These are phyloP conservation scores for Penicillium sp. DNA, from an alignment of 2,329 filamentous ascomycete species.

Conservation along the genomic window DNA sequence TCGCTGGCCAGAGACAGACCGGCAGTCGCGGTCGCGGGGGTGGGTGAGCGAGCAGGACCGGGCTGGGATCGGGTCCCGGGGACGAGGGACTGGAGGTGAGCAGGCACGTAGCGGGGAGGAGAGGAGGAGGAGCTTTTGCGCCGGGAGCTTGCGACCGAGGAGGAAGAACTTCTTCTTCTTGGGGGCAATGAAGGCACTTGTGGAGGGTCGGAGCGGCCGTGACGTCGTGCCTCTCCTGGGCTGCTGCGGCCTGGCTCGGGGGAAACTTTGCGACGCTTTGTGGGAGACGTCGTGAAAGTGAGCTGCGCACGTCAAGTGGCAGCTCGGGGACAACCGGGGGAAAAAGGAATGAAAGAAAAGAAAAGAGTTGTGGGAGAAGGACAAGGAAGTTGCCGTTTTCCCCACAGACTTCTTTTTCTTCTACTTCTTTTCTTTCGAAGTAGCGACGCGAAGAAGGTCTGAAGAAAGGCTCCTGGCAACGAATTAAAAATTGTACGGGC, in stretches of 20 bases:
- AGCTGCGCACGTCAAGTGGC: slow-evolving; percentile 42
- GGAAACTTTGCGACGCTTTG: slow-evolving; percentile 45
- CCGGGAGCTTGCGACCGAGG: slow-evolving; percentile 21
- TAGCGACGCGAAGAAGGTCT: slow-evolving; percentile 7
- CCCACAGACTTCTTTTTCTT: neutral
- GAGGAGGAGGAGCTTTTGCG: slow-evolving; percentile 27
- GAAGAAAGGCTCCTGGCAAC: slow-evolving; percentile 4
- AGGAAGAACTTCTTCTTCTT: slow-evolving; percentile 10
- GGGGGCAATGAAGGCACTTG: slow-evolving; percentile 18
- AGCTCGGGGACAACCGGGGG: slow-evolving; percentile 32
- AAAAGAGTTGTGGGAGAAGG: neutral
- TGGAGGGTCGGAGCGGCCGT: slow-evolving; percentile 25
- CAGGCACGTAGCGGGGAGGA: slow-evolving; percentile 47
- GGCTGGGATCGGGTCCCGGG: slow-evolving; percentile 29
- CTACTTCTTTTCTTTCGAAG: slow-evolving; percentile 3
- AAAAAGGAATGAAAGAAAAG: slow-evolving; percentile 2
- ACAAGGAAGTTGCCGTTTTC: no score
- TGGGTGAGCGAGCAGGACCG: slow-evolving; percentile 34
- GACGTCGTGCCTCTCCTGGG: slow-evolving; percentile 36
- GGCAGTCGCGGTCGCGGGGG: slow-evolving; percentile 49
- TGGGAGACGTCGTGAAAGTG: slow-evolving; percentile 46
- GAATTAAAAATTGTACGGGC: slow-evolving; percentile 13
- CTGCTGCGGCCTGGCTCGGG: slow-evolving; percentile 35
- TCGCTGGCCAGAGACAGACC: slow-evolving; percentile 45
- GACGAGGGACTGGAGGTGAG: slow-evolving; percentile 52